Evolutionary conservation across 495 filamentous ascomycete genomes (phyloP).

Genomic region (Barbatosphaeria neglecta): DNA sequence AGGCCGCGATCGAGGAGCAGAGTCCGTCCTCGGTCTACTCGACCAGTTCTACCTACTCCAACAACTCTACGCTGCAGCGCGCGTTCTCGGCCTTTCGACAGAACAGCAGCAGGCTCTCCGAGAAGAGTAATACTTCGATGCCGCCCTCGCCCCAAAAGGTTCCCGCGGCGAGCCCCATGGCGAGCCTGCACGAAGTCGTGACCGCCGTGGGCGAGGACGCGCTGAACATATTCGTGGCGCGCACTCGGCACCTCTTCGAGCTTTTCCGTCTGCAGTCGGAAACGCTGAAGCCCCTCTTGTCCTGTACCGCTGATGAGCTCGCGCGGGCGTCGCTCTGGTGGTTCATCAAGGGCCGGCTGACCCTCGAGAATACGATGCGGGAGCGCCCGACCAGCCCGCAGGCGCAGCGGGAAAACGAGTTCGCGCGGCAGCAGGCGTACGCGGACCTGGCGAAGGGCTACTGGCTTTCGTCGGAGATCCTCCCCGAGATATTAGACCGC

Average conservation of each 20-base stretch:
- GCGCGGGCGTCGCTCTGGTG: slow-evolving; percentile 69
- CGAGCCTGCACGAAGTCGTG: slow-evolving; percentile 23
- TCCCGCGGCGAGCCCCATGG: slow-evolving; percentile 5
- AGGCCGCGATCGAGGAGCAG: slow-evolving; percentile 5
- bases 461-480: slow-evolving; percentile 63
- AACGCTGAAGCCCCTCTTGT: slow-evolving; percentile 48
- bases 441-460: slow-evolving; percentile 71
- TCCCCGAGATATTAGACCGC: slow-evolving; percentile 38
- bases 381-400: slow-evolving; percentile 40
- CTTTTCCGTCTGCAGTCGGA: slow-evolving; percentile 64
- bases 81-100: slow-evolving; percentile 11
- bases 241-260: slow-evolving; percentile 53
- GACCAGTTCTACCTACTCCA: slow-evolving; percentile 6
- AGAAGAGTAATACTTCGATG: slow-evolving; percentile 9
- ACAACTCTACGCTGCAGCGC: slow-evolving; percentile 11
- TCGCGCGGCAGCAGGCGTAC: slow-evolving; percentile 52
- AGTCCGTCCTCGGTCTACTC: slow-evolving; percentile 17
- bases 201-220: slow-evolving; percentile 47
- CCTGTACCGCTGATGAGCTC: slow-evolving; percentile 50
- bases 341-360: slow-evolving; percentile 68
- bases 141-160: slow-evolving; percentile 15
- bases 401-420: slow-evolving; percentile 23
- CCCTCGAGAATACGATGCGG: slow-evolving; percentile 59
- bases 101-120: slow-evolving; percentile 8
- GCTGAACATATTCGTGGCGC: slow-evolving; percentile 51